phyloP scores from a whole-genome alignment of 1,284 basidiomycete species.

The Cystobasidium sp. region DNA sequence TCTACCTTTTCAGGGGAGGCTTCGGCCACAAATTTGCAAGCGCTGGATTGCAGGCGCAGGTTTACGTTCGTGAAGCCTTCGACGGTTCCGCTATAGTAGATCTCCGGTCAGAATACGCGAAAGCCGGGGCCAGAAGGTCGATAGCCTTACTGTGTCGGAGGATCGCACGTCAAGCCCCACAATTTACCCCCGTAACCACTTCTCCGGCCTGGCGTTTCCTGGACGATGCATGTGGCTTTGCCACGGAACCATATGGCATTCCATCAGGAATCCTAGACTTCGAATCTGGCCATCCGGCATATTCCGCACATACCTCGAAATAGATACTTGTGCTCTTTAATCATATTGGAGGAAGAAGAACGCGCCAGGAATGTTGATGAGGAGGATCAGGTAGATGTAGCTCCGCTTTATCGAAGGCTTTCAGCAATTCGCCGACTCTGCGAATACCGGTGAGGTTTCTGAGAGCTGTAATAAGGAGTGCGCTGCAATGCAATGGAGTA shows the following conservation, averaged over 20 bases:
- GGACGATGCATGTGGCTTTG: slow-evolving; percentile 83
- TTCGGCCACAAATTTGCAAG: too few species aligned
- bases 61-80: too few species aligned
- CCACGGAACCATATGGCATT: slow-evolving; percentile 97
- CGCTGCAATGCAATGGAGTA: slow-evolving; percentile 78
- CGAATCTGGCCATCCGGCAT: slow-evolving; percentile 58
- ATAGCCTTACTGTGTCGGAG: slow-evolving; percentile 70
- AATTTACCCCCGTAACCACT: slow-evolving; percentile 61
- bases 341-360: slow-evolving; percentile 74
- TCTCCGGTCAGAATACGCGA: too few species aligned
- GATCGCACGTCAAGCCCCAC: slow-evolving; percentile 90
- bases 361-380: slow-evolving; percentile 65
- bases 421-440: background rate
- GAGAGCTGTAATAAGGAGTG: slow-evolving; percentile 61
- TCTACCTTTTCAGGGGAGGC: too few species aligned
- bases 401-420: slow-evolving; percentile 56
- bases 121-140: too few species aligned
- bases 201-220: slow-evolving; percentile 6
- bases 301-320: slow-evolving; percentile 62
- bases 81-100: too few species aligned
- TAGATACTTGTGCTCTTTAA: slow-evolving; percentile 73
- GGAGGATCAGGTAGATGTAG: slow-evolving; percentile 60
- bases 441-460: background rate
- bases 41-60: too few species aligned
- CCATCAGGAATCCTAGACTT: slow-evolving; percentile 84